Conservation (phyloP, 75 land plant genomes). For the Isoetes taiwanensis region DNA sequence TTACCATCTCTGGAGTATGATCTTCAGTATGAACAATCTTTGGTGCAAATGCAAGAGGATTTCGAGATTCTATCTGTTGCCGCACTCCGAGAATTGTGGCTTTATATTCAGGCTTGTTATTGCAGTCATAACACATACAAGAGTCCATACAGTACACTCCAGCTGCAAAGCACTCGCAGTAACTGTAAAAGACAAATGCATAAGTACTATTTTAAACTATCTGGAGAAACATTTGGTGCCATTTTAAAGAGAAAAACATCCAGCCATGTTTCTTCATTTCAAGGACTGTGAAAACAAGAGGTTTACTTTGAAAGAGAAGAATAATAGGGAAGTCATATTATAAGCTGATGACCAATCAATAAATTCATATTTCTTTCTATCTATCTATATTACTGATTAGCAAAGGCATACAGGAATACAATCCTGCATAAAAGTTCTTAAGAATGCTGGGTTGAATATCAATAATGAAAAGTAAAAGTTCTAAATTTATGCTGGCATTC, state of each 20-base stretch:
- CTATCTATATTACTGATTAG: not conserved
- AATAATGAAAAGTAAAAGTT: no score
- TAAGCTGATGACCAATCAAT: not conserved
- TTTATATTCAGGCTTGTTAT: constrained; percentile 75
- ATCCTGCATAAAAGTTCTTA: no score
- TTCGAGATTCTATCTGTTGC: constrained; percentile 86
- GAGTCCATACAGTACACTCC: constrained; percentile 87
- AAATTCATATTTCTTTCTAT: not conserved
- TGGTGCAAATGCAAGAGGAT: constrained; percentile 99
- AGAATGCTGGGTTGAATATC: no score
- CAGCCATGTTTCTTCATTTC: no score
- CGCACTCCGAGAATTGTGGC: constrained; percentile 86
- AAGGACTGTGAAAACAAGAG: no score
- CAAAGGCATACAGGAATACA: no score
- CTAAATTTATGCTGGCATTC: not conserved
- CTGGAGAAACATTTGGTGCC: not conserved
- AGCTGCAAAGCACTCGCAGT: constrained; percentile 99
- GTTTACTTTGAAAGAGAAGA: not conserved
- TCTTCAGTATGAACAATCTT: constrained; percentile 57
- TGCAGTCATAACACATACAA: constrained; percentile 82
- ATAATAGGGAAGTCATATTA: not conserved
- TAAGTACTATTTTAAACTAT: not conserved
- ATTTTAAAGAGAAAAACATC: no score
- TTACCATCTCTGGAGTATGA: constrained; percentile 41
- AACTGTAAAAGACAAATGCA: constrained; percentile 31